phyloP scores from a whole-genome alignment of 495 filamentous ascomycete genomes.

The Hypoxylon fuscum region DNA sequence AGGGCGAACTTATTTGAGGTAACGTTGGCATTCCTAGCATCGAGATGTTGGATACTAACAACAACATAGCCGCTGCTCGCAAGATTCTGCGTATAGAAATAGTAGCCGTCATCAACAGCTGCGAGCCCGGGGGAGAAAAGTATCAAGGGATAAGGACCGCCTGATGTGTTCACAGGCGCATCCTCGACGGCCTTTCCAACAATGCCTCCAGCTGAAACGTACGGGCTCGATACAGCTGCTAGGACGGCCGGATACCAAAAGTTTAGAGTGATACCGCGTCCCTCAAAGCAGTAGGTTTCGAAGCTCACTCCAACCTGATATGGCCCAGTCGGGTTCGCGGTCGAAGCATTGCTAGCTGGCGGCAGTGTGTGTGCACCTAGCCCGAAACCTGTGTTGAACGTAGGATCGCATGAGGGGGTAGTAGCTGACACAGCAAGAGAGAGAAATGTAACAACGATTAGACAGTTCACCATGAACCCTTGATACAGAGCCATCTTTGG shows the following conservation, averaged over 20 bases:
- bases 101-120: constrained; percentile 6
- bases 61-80: constrained; percentile 3
- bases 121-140: constrained; percentile 1
- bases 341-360: background rate
- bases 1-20: background rate
- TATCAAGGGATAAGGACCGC: constrained; percentile 4
- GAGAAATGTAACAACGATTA: background rate
- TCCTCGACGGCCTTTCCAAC: constrained; percentile 5
- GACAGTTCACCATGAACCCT: background rate
- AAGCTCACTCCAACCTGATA: constrained; percentile 6
- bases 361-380: background rate
- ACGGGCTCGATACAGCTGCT: background rate
- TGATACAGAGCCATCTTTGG: background rate
- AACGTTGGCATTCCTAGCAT: constrained; percentile 3
- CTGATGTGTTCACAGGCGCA: constrained; percentile 3
- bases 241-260: constrained; percentile 5
- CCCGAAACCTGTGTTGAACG: constrained; percentile 5
- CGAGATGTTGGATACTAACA: constrained; percentile 1
- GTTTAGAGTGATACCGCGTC: background rate
- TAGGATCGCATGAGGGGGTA: background rate
- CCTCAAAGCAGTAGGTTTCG: constrained; percentile 7
- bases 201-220: constrained; percentile 2
- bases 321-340: background rate
- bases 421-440: background rate
- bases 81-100: constrained; percentile 7